Conservation (phyloP, 306 rosid species). For the Prunus mira region DNA sequence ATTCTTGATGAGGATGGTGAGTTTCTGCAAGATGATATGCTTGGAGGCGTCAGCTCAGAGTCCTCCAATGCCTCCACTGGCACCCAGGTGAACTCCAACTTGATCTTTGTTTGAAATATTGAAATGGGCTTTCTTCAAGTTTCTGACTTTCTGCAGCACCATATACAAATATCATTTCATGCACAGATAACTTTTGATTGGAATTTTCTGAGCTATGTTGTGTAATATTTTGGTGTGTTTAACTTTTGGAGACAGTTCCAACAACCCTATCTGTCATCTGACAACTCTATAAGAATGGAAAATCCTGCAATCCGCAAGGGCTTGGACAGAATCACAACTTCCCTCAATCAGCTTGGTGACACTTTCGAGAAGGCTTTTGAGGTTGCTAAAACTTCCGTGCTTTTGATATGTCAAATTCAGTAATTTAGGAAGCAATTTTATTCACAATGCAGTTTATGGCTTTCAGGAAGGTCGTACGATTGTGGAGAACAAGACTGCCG, state of each 20-base stretch:
- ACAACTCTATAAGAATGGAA: constrained; percentile 44
- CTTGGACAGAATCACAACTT: constrained; percentile 67
- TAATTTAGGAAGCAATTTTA: neutral
- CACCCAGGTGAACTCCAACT: constrained; percentile 45
- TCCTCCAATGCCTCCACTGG: constrained; percentile 29
- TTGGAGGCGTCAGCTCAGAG: constrained; percentile 33
- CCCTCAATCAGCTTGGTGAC: constrained; percentile 95
- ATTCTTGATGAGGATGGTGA: constrained; percentile 62
- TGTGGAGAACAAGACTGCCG: constrained; percentile 80
- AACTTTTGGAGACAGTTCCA: constrained; percentile 24
- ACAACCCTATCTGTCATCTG: constrained; percentile 45
- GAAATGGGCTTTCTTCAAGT: neutral
- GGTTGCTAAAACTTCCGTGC: constrained; percentile 33
- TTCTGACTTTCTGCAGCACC: neutral
- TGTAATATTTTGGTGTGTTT: neutral
- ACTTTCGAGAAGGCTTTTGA: constrained; percentile 88
- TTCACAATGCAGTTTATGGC: neutral
- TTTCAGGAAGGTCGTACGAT: constrained; percentile 78
- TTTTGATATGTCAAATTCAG: neutral
- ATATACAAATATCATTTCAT: neutral
- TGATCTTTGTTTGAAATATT: neutral
- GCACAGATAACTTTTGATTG: neutral
- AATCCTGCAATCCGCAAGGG: constrained; percentile 70
- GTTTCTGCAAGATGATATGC: constrained; percentile 18
- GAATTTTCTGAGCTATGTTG: neutral